Evolutionary conservation across 768 basidiomycete genomes (phyloP).

Genomic region (Lactifluus volemus): DNA sequence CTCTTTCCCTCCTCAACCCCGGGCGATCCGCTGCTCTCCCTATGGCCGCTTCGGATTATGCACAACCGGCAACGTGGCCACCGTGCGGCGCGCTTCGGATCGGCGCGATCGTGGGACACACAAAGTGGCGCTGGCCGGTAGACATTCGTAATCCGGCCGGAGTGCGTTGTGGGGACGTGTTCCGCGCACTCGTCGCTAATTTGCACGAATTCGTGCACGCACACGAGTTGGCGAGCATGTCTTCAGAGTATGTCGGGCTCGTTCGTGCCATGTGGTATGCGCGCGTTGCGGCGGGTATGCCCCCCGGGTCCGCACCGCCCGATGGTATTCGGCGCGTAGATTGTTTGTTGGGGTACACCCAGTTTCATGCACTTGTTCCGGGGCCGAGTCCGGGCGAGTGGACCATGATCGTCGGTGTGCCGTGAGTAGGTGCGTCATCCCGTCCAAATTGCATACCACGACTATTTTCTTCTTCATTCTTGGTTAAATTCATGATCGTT

Average conservation of each 20-base stretch:
- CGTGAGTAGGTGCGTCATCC: background rate
- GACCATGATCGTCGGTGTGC: slow-evolving; percentile 16
- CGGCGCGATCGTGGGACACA: slow-evolving; percentile 42
- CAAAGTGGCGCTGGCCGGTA: slow-evolving; percentile 48
- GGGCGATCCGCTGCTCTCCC: slow-evolving; percentile 26
- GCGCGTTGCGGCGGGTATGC: slow-evolving; percentile 15
- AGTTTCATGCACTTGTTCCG: slow-evolving; percentile 12
- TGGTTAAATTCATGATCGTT: background rate
- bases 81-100: slow-evolving; percentile 50
- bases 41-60: slow-evolving; percentile 22
- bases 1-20: slow-evolving; percentile 22
- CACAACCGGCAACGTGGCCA: slow-evolving; percentile 60
- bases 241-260: slow-evolving; percentile 7
- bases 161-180: slow-evolving; percentile 43
- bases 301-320: background rate
- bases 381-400: slow-evolving; percentile 13
- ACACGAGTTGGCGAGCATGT: slow-evolving; percentile 24
- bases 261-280: slow-evolving; percentile 5
- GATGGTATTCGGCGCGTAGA: slow-evolving; percentile 14
- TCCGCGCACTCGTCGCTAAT: slow-evolving; percentile 37
- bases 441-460: background rate
- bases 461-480: background rate
- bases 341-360: slow-evolving; percentile 5
- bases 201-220: slow-evolving; percentile 29
- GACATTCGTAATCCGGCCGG: slow-evolving; percentile 39